Conservation (phyloP, 2,329 filamentous ascomycete species). For the Macrophomina pseudophaseolina region DNA sequence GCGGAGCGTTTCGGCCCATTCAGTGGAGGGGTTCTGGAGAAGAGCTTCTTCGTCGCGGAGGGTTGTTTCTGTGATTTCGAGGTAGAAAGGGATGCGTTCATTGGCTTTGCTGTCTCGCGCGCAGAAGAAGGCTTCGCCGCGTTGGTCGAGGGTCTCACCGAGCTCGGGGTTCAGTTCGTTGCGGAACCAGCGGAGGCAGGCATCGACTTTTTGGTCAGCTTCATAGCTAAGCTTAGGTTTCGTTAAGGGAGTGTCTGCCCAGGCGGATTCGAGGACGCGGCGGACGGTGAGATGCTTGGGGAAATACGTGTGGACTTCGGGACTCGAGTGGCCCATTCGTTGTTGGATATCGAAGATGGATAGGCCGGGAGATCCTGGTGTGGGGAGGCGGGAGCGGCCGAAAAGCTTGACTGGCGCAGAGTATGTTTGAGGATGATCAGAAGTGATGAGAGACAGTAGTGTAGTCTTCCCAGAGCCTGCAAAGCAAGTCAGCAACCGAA, state of each 20-base stretch:
- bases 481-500: neutral
- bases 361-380: slow-evolving; percentile 72
- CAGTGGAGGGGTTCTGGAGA: slow-evolving; percentile 37
- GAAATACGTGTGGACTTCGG: slow-evolving; percentile 93
- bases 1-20: slow-evolving; percentile 70
- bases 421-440: slow-evolving; percentile 94
- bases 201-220: slow-evolving; percentile 66
- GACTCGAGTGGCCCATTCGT: slow-evolving; percentile 89
- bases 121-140: neutral
- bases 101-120: slow-evolving; percentile 25
- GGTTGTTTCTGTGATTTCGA: neutral
- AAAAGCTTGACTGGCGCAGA: slow-evolving; percentile 87
- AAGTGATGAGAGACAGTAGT: slow-evolving; percentile 87
- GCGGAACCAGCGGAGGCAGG: slow-evolving; percentile 77
- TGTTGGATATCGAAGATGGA: slow-evolving; percentile 93
- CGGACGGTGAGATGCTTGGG: slow-evolving; percentile 76
- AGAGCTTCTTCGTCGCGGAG: slow-evolving; percentile 25
- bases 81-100: neutral
- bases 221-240: slow-evolving; percentile 67
- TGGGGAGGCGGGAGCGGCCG: slow-evolving; percentile 77
- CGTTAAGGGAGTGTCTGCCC: slow-evolving; percentile 83
- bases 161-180: slow-evolving; percentile 69
- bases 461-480: slow-evolving; percentile 88
- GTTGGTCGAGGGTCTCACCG: slow-evolving; percentile 21
- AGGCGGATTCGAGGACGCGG: slow-evolving; percentile 80